These are phyloP conservation scores for Kuraishia floccosa DNA, from an alignment of 805 yeast genomes.

Conservation along the genomic window DNA sequence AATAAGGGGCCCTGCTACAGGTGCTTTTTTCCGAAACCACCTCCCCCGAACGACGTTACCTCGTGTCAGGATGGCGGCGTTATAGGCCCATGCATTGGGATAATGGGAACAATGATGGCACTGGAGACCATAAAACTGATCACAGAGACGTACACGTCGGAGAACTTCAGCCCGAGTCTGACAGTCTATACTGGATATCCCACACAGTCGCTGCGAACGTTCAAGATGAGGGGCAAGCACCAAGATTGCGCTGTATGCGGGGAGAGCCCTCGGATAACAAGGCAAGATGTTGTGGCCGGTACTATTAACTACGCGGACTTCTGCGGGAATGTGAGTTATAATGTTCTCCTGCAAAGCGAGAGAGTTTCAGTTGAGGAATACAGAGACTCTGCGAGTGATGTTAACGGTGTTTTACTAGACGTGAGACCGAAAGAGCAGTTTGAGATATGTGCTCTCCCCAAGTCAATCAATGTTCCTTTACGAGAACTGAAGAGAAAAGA, in stretches of 20 bases:
- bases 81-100: constrained; percentile 91
- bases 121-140: constrained; percentile 73
- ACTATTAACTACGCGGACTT: constrained; percentile 55
- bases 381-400: constrained; percentile 19
- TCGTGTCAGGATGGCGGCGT: constrained; percentile 93
- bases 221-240: constrained; percentile 70
- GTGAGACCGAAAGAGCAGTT: constrained; percentile 78
- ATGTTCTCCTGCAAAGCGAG: constrained; percentile 28
- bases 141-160: constrained; percentile 37
- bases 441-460: constrained; percentile 47
- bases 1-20: constrained; percentile 83
- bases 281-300: constrained; percentile 30
- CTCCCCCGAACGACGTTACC: constrained; percentile 71
- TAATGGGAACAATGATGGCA: constrained; percentile 85
- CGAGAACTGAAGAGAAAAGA: constrained; percentile 27
- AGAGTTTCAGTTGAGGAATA: constrained; percentile 35
- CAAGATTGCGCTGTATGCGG: constrained; percentile 57
- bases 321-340: constrained; percentile 53
- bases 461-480: constrained; percentile 55
- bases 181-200: constrained; percentile 60
- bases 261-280: constrained; percentile 34
- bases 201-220: constrained; percentile 52
- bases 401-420: constrained; percentile 27
- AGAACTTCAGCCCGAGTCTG: constrained; percentile 57
- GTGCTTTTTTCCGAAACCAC: constrained; percentile 87